Evolutionary conservation across 805 yeast species (phyloP).

Genomic region (Priceomyces fermenticarens): DNA sequence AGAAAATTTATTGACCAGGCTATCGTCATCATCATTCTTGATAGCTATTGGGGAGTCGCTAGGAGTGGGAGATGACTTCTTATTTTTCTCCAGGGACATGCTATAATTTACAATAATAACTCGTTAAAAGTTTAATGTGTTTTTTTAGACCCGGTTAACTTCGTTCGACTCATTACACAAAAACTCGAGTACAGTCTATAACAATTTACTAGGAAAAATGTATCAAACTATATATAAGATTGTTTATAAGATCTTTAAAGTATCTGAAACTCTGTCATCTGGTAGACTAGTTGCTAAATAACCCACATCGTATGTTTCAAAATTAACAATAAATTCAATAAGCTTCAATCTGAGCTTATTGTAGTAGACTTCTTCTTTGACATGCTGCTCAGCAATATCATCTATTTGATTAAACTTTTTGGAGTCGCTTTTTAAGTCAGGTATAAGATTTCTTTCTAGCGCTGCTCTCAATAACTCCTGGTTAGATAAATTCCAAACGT

Average conservation of each 20-base stretch:
- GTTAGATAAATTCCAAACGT: constrained; percentile 43
- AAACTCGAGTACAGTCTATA: too few species aligned
- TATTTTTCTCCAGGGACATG: constrained; percentile 1
- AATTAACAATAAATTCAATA: constrained; percentile 38
- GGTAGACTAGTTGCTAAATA: constrained; percentile 16
- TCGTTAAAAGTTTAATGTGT: too few species aligned
- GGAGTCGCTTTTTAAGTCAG: constrained; percentile 23
- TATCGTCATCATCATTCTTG: constrained; percentile 5
- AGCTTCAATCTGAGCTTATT: constrained; percentile 35
- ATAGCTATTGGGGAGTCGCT: constrained; percentile 11
- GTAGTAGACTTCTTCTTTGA: constrained; percentile 13
- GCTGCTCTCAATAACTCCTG: constrained; percentile 55
- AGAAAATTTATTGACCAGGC: constrained; percentile 15
- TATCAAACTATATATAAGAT: too few species aligned
- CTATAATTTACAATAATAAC: neutral
- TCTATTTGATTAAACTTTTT: constrained; percentile 20
- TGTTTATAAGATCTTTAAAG: too few species aligned
- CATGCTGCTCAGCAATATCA: constrained; percentile 10
- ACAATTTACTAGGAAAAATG: too few species aligned
- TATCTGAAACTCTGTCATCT: too few species aligned
- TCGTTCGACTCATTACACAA: too few species aligned
- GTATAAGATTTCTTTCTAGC: constrained; percentile 53
- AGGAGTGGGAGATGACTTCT: constrained; percentile 8
- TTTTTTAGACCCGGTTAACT: too few species aligned
- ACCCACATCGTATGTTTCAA: constrained; percentile 40